Evolutionary conservation across 2,329 filamentous ascomycete genomes (phyloP).

Genomic region (Sordariomycetes sp.): DNA sequence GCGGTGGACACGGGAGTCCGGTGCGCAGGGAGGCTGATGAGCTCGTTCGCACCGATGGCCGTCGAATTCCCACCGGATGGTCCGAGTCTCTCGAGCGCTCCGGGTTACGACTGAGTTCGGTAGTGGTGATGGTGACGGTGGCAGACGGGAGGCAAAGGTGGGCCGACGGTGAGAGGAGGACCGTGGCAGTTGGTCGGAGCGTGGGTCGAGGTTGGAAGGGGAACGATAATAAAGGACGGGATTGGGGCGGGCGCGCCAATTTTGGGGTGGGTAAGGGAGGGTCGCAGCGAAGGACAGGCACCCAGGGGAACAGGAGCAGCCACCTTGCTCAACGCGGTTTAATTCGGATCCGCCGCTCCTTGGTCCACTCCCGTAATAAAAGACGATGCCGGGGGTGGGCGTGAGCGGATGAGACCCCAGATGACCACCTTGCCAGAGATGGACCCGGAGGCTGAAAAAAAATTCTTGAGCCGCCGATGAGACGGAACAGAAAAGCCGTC

Average conservation of each 20-base stretch:
- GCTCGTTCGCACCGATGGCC: not conserved
- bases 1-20: not conserved
- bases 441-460: not conserved
- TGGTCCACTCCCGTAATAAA: conserved; percentile 3
- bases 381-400: not conserved
- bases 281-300: not conserved
- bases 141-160: conserved; percentile 1
- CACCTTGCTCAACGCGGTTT: conserved; percentile 5
- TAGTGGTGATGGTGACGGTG: conserved; percentile 3
- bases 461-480: not conserved
- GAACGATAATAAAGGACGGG: not conserved
- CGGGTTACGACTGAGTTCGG: not conserved
- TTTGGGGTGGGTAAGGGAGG: not conserved
- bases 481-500: not conserved
- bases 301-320: not conserved
- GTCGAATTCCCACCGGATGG: not conserved
- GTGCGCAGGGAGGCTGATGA: not conserved
- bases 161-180: conserved; percentile 4
- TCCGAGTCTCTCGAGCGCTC: not conserved
- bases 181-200: not conserved
- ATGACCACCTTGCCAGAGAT: not conserved
- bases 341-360: conserved; percentile 5
- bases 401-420: not conserved
- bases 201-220: conserved; percentile 1
- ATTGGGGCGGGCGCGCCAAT: not conserved